These are phyloP conservation scores for Tilletia horrida DNA, from an alignment of 1,284 basidiomycete genomes.

Conservation along the genomic window DNA sequence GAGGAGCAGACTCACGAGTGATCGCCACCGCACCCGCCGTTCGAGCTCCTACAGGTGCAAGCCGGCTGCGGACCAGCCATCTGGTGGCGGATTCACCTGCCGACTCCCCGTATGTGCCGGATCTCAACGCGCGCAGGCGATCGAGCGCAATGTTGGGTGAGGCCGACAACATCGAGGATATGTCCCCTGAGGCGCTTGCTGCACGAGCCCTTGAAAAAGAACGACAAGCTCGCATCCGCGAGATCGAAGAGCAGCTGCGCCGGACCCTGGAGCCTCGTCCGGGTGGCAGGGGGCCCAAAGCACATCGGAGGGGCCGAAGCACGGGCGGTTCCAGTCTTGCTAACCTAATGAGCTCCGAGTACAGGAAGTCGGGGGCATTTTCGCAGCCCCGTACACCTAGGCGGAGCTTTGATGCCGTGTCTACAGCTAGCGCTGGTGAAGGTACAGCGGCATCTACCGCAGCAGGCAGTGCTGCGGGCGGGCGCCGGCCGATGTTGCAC, in stretches of 20 bases:
- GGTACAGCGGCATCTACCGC: neutral
- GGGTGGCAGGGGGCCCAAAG: neutral
- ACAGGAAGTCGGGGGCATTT: neutral
- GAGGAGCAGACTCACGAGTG: too few species aligned
- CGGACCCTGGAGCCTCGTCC: neutral
- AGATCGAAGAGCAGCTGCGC: slow-evolving; percentile 13
- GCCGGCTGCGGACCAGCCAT: neutral
- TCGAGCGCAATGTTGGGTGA: neutral
- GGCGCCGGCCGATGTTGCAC: slow-evolving; percentile 8
- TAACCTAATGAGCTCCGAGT: neutral
- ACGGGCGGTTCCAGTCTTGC: neutral
- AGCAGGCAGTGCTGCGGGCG: slow-evolving; percentile 3
- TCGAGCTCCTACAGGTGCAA: neutral
- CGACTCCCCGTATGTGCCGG: neutral
- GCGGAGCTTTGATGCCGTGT: neutral
- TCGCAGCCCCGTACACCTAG: neutral
- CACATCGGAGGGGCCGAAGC: neutral
- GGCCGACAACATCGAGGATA: neutral
- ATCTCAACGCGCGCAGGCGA: neutral
- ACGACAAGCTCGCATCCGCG: neutral
- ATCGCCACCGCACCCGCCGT: neutral
- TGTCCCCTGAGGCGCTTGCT: slow-evolving; percentile 3
- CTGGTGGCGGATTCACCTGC: neutral
- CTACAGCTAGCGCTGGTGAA: neutral
- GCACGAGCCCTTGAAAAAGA: slow-evolving; percentile 12